phyloP scores from a whole-genome alignment of 2,329 filamentous ascomycete genomes.

The Alternaria panax region DNA sequence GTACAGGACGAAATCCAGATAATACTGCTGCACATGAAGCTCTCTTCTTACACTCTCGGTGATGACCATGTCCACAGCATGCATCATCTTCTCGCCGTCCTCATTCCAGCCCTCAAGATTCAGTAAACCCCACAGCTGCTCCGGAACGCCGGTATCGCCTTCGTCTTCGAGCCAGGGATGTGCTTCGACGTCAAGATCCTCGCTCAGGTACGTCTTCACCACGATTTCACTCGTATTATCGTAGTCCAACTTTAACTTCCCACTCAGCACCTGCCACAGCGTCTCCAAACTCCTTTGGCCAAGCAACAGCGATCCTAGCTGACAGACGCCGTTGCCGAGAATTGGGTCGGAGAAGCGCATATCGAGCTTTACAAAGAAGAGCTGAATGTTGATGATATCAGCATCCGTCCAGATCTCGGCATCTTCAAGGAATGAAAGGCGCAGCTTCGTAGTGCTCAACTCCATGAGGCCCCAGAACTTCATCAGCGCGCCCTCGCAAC shows the following conservation, averaged over 20 bases:
- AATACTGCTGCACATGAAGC: slow-evolving; percentile 62
- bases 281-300: slow-evolving; percentile 59
- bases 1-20: slow-evolving; percentile 67
- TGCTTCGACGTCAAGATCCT: slow-evolving; percentile 28
- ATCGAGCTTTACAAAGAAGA: slow-evolving; percentile 75
- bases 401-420: slow-evolving; percentile 62
- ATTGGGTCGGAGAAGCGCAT: slow-evolving; percentile 73
- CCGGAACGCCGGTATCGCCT: slow-evolving; percentile 26
- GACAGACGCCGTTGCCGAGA: slow-evolving; percentile 58
- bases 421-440: slow-evolving; percentile 64
- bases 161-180: slow-evolving; percentile 35
- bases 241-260: slow-evolving; percentile 58
- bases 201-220: slow-evolving; percentile 26
- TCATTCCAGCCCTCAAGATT: slow-evolving; percentile 56
- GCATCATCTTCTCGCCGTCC: slow-evolving; percentile 64
- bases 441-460: slow-evolving; percentile 63
- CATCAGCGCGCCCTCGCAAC: slow-evolving; percentile 58
- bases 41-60: slow-evolving; percentile 62
- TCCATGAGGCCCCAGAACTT: slow-evolving; percentile 80
- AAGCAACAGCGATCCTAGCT: slow-evolving; percentile 57
- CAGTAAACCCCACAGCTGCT: slow-evolving; percentile 47
- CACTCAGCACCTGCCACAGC: slow-evolving; percentile 54
- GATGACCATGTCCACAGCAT: slow-evolving; percentile 46
- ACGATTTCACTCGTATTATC: slow-evolving; percentile 24
- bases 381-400: slow-evolving; percentile 68